Evolutionary conservation across 345 rosid genomes (phyloP).

Genomic region (Salix dunnii): DNA sequence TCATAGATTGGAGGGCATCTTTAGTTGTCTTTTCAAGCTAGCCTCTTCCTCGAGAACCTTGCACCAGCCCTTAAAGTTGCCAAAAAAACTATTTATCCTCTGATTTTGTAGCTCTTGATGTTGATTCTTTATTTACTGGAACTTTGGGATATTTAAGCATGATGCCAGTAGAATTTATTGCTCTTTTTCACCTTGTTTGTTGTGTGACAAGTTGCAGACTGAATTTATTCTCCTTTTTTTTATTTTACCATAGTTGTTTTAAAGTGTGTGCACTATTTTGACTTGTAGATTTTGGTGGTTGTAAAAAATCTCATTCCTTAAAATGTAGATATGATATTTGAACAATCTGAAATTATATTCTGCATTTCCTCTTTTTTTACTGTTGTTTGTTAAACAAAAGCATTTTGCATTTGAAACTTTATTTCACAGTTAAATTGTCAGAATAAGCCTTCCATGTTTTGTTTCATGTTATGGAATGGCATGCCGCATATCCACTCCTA

Average conservation of each 20-base stretch:
- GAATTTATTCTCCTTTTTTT: not conserved
- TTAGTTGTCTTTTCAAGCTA: not conserved
- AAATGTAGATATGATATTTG: not conserved
- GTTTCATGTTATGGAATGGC: conserved; percentile 1
- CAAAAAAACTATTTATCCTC: not conserved
- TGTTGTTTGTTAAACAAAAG: not conserved
- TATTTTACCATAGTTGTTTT: not conserved
- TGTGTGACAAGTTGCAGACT: not conserved
- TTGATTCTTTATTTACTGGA: not conserved
- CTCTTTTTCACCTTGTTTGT: not conserved
- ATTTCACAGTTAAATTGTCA: not conserved
- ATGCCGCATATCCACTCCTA: not conserved
- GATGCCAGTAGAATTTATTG: not conserved
- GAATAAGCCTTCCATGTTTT: not conserved
- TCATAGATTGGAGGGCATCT: not conserved
- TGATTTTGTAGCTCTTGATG: not conserved
- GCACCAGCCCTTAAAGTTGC: not conserved
- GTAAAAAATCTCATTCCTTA: not conserved
- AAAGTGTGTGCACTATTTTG: not conserved
- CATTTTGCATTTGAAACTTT: not conserved
- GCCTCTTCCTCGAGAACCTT: not conserved
- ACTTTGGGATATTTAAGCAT: not conserved
- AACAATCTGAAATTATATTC: not conserved
- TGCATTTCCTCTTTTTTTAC: not conserved
- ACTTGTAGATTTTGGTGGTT: not conserved